Conservation (phyloP, 305 asterid genomes). For the Ilex paraguariensis region DNA sequence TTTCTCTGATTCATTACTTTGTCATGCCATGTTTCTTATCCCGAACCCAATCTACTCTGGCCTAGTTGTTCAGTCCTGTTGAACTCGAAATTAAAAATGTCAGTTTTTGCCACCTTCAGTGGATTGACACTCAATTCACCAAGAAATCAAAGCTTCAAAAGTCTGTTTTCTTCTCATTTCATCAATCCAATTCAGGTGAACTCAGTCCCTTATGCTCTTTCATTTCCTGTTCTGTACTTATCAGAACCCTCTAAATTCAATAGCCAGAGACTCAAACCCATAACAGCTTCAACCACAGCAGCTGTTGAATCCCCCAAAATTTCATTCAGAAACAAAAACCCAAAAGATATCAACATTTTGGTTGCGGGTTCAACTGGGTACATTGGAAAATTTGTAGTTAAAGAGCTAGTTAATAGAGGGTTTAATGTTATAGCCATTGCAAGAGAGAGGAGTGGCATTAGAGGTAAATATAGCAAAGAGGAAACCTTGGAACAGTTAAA, state of each 20-base stretch:
- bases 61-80: conserved; percentile 18
- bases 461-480: conserved; percentile 59
- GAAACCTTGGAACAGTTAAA: conserved; percentile 49
- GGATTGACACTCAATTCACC: conserved; percentile 34
- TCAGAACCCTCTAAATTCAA: conserved; percentile 21
- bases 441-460: conserved; percentile 79
- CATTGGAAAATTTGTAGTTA: conserved; percentile 82
- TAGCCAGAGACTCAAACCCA: conserved; percentile 31
- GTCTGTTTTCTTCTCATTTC: conserved; percentile 35
- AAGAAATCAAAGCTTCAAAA: conserved; percentile 21
- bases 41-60: conserved; percentile 9
- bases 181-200: conserved; percentile 41
- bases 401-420: conserved; percentile 67
- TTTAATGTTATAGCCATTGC: conserved; percentile 82
- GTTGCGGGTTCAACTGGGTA: conserved; percentile 95
- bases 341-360: conserved; percentile 62
- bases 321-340: conserved; percentile 63
- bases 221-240: conserved; percentile 33
- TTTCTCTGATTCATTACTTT: neutral
- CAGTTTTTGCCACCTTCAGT: conserved; percentile 43
- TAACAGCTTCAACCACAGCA: conserved; percentile 35
- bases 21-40: conserved; percentile 23
- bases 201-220: conserved; percentile 26
- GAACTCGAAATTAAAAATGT: conserved; percentile 40
- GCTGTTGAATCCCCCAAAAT: conserved; percentile 31